Evolutionary conservation across 140 eudicot genomes (phyloP), one percentile per base, ranked within the genome.

Genomic region (Stevia rebaudiana): DNA sequence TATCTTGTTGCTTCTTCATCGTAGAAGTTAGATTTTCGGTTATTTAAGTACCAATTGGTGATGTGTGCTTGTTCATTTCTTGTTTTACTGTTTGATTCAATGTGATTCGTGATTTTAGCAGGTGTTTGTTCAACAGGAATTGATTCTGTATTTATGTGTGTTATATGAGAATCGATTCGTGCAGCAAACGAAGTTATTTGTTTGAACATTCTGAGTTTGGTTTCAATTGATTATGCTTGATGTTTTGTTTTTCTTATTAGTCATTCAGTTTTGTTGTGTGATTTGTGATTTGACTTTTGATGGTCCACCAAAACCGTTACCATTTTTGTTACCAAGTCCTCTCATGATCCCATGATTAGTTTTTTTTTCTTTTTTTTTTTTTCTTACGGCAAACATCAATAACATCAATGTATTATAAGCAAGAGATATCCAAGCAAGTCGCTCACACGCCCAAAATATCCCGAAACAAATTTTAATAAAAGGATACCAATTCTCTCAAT

Each of bases 1-100:
- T 60, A 60, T 75, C 52, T 75, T 44, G 75, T 51, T 60, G 66
- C 70, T 40, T 68, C 68, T 24, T 50, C 70, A 0, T 49, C 63
- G 35, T 74, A 37, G 57, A 42, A 55, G 78, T 54, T 63, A 25
- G 16, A 16, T 18, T 16, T 28, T 63, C 69, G 1, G 41, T n/a
- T 24, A 2, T 23, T 28, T 63, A 25, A 3, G 53, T 23, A 16
- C 9, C 23, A 24, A n/a, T 24, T 53, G n/a, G 31, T 37, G 63
- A 16, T 70, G 11, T 48, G 11, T 71, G 43, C 3, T 71, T 71
- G 64, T 11, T 49, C 8, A 41, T 61, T 61, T 71, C 13, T 16
- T 8, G 24, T 61, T 70, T 50, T 67, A 15, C 18, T 33, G 62
- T 3, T 35, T 56, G 74, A 55, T 42, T 56, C 44, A 50, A 50